These are phyloP conservation scores for Scutellaria baicalensis DNA, from an alignment of 257 asterid genomes.

Conservation along the genomic window DNA sequence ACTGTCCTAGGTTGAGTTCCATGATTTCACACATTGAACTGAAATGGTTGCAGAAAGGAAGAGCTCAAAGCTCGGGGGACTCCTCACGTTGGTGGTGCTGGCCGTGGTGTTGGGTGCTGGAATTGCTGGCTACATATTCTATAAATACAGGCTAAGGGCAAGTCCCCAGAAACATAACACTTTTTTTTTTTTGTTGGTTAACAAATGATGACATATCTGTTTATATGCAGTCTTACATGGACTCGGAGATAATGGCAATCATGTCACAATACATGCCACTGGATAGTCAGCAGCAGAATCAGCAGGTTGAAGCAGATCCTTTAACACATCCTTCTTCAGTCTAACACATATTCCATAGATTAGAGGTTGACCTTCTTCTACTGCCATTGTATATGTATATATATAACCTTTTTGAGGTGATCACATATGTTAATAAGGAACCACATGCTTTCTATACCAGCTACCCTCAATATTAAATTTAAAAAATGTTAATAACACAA, in stretches of 20 bases:
- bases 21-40: not conserved
- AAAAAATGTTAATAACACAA: not conserved
- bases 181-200: not conserved
- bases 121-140: constrained; percentile 71
- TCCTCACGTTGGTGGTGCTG: constrained; percentile 42
- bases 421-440: not conserved
- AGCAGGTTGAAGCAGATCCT: constrained; percentile 54
- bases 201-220: not conserved
- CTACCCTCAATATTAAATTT: not conserved
- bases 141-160: constrained; percentile 90
- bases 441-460: not conserved
- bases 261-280: constrained; percentile 99
- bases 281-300: constrained; percentile 65
- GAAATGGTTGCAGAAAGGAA: constrained; percentile 50
- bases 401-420: constrained; percentile 6
- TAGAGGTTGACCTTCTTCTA: not conserved
- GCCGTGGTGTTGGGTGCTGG: constrained; percentile 47
- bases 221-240: constrained; percentile 79
- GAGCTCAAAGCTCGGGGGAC: constrained; percentile 45
- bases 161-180: not conserved
- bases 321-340: constrained; percentile 40
- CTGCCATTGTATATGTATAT: constrained; percentile 12
- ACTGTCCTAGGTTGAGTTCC: not conserved
- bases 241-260: constrained; percentile 94
- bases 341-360: constrained; percentile 8